Conservation (phyloP, 2,329 filamentous ascomycete genomes). For the Cercospora zeina region DNA sequence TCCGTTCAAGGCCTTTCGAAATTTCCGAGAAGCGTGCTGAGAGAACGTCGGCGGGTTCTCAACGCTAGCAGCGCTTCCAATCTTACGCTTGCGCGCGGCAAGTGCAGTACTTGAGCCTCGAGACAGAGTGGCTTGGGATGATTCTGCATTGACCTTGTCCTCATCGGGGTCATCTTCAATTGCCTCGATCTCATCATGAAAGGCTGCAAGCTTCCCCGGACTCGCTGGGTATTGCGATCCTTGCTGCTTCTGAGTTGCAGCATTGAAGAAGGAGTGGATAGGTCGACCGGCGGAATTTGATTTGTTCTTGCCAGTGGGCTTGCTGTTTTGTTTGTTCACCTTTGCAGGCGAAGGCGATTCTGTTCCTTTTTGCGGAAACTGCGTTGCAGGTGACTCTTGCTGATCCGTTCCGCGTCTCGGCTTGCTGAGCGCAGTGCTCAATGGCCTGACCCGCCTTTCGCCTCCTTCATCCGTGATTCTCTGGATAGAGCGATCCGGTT, state of each 20-base stretch:
- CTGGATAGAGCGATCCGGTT: not conserved
- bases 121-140: constrained; percentile 30
- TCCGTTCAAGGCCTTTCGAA: constrained; percentile 44
- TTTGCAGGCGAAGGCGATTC: constrained; percentile 18
- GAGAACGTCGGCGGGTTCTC: constrained; percentile 23
- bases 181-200: constrained; percentile 33
- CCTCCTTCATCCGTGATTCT: constrained; percentile 1
- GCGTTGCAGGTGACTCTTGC: not conserved
- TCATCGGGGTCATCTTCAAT: constrained; percentile 41
- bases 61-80: constrained; percentile 25
- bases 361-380: constrained; percentile 1
- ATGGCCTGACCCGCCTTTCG: constrained; percentile 3
- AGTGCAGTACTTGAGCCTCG: constrained; percentile 39
- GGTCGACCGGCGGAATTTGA: constrained; percentile 44
- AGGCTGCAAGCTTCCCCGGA: constrained; percentile 43
- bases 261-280: constrained; percentile 54
- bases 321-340: constrained; percentile 29
- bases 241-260: constrained; percentile 45
- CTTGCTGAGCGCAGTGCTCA: constrained; percentile 16
- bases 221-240: constrained; percentile 43
- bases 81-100: constrained; percentile 41
- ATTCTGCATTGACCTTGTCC: constrained; percentile 20
- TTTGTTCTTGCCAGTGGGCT: constrained; percentile 40
- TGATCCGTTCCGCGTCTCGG: not conserved
- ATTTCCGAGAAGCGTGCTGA: constrained; percentile 46